Evolutionary conservation across 129 eudicot species (phyloP).

Genomic region (Tagetes erecta): DNA sequence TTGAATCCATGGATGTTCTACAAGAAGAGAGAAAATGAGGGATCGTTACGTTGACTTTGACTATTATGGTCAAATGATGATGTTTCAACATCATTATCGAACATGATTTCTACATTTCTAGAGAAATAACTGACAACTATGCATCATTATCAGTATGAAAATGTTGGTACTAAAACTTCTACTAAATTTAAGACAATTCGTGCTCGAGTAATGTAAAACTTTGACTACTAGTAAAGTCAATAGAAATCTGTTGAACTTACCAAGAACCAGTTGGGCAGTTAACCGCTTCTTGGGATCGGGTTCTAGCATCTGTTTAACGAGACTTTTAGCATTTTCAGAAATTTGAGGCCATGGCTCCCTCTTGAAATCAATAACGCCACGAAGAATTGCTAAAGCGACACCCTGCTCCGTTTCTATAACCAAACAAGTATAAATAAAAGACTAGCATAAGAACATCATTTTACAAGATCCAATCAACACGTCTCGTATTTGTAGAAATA

Average conservation of each 20-base stretch:
- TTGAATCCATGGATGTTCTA: slow-evolving; percentile 95
- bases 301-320: slow-evolving; percentile 87
- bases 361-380: slow-evolving; percentile 92
- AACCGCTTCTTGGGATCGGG: slow-evolving; percentile 85
- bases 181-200: neutral
- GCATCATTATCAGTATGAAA: neutral
- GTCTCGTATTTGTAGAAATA: slow-evolving; percentile 25
- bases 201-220: neutral
- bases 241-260: slow-evolving; percentile 44
- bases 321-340: slow-evolving; percentile 84
- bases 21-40: slow-evolving; percentile 19
- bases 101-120: neutral
- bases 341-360: slow-evolving; percentile 99
- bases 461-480: neutral
- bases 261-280: slow-evolving; percentile 95
- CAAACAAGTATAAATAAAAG: slow-evolving; percentile 1
- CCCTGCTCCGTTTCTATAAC: slow-evolving; percentile 92
- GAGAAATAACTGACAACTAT: neutral
- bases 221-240: slow-evolving; percentile 13
- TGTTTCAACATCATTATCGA: neutral
- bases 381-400: slow-evolving; percentile 84
- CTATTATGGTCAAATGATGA: neutral
- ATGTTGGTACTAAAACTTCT: neutral
- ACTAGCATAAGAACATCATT: neutral
- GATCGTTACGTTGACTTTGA: slow-evolving; percentile 1